Evolutionary conservation across 2,329 filamentous ascomycete genomes (phyloP), one percentile per base, ranked within the genome.

Genomic region (Colletotrichum sidae): DNA sequence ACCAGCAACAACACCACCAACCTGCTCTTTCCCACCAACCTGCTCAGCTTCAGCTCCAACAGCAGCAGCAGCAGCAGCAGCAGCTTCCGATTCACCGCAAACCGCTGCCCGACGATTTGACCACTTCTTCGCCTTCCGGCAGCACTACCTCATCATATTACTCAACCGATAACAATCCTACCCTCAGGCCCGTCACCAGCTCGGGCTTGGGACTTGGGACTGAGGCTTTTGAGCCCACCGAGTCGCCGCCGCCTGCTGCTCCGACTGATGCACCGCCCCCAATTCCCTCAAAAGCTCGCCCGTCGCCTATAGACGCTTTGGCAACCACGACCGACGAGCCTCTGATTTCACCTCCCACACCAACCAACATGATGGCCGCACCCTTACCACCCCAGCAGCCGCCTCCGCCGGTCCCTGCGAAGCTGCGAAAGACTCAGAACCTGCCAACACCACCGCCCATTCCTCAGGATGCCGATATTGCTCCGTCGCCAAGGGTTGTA

Each of bases 81-180:
- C 60, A 70, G 49, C 39, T 63, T 34, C 60, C 60, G 47, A 59
- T 65, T 70, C 71, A 61, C 69, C 73, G 65, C 69, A 71, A 68
- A 47, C 62, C 69, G 44, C 58, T 66, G 33, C 56, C 65, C 34
- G 52, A 62, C 53, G 59, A 58, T 10, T 42, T 41, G n/a, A n/a
- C 58, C 17, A 42, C 54, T 37, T 52, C 53, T 17, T 64, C 67
- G 5, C 67, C 65, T 8, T 55, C 55, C 55, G 67, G 67, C 55
- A 65, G 64, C 45, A 44, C 53, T 12, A 41, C 60, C 35, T 67
- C 65, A 25, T 25, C 25, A 15, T 65, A 67, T 50, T 47, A 57
- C 47, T 54, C 63, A 12, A 38, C 47, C 34, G 59, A 62, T 25
- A 25, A 25, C 9, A 49, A 46, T 45, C 37, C 59, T 42, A 65